These are phyloP conservation scores for Neopestalotiopsis clavispora DNA, from an alignment of 2,329 filamentous ascomycete genomes.

Conservation along the genomic window DNA sequence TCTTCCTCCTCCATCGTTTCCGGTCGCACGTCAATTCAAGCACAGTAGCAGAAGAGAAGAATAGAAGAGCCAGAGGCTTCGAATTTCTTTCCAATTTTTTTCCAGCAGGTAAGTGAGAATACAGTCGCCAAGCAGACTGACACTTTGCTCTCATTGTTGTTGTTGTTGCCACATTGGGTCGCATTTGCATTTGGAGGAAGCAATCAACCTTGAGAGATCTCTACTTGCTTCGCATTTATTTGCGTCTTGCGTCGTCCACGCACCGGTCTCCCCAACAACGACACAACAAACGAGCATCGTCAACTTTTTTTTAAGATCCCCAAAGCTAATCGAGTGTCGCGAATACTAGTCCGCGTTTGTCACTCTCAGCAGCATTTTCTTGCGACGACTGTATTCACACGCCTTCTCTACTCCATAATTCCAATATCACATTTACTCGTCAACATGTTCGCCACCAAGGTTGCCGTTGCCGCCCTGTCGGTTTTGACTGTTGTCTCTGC, in stretches of 20 bases:
- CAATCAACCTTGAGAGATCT: neutral
- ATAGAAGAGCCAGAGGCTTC: neutral
- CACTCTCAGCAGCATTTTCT: constrained; percentile 6
- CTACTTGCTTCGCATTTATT: neutral
- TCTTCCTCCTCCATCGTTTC: constrained; percentile 4
- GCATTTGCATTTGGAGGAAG: neutral
- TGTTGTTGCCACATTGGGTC: no score
- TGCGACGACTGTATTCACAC: neutral
- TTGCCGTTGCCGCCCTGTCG: constrained; percentile 50
- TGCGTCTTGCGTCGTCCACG: neutral
- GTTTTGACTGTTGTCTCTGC: constrained; percentile 45
- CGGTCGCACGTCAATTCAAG: neutral
- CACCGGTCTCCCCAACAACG: neutral
- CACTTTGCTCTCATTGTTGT: neutral
- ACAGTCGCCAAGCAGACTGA: neutral
- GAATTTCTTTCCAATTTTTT: neutral
- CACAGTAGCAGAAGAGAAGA: neutral
- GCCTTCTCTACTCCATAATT: neutral
- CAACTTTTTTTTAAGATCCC: neutral
- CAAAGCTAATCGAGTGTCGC: neutral
- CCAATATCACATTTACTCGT: constrained; percentile 18
- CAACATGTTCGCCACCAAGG: constrained; percentile 34
- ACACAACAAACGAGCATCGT: constrained; percentile 12
- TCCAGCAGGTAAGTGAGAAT: neutral
- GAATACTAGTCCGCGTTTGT: neutral